A percentile compares a stretch with the other conserved stretches of the same genome.
phyloP scores from a whole-genome alignment of 306 rosid species.

The Trichosanthes truncata region DNA sequence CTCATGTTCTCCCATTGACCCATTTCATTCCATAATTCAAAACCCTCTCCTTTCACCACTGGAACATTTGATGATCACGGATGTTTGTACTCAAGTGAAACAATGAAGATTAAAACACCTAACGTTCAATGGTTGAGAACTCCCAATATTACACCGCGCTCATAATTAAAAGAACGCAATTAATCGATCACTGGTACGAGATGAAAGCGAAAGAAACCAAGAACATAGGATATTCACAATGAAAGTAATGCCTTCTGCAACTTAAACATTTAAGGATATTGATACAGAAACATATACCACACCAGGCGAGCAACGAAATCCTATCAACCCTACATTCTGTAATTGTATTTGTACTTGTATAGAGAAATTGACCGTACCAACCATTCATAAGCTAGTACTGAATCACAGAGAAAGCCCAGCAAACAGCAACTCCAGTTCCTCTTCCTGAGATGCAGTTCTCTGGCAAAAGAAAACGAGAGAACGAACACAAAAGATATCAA shows the following conservation, averaged over 20 bases:
- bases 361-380: not conserved
- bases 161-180: not conserved
- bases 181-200: not conserved
- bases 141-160: not conserved
- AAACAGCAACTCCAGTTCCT: slow-evolving; percentile 78
- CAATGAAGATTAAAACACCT: not conserved
- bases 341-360: not conserved
- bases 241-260: not conserved
- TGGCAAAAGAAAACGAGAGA: slow-evolving; percentile 16
- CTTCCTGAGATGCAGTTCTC: slow-evolving; percentile 64
- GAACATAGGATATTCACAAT: not conserved
- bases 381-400: not conserved
- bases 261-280: not conserved
- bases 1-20: not conserved
- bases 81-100: not conserved
- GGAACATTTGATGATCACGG: not conserved
- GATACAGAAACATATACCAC: not conserved
- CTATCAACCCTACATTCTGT: not conserved
- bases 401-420: slow-evolving; percentile 68
- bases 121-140: not conserved
- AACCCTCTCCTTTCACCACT: not conserved
- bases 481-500: not conserved
- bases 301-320: not conserved
- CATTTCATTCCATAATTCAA: not conserved
- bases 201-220: not conserved